Conservation (phyloP, 306 rosid genomes). For the Rosa lucieae region DNA sequence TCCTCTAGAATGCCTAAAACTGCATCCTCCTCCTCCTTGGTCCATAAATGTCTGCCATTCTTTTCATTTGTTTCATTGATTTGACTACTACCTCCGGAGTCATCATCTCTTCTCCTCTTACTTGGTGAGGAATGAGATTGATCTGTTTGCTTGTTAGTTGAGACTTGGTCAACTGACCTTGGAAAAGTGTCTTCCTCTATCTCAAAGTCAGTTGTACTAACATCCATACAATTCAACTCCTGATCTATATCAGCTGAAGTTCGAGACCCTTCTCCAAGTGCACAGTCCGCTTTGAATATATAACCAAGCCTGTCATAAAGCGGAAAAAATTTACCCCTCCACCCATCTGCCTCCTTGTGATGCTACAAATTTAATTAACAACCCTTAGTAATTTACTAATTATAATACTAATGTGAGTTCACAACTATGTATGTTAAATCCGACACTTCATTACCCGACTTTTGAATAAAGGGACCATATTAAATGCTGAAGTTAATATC, state of each 20-base stretch:
- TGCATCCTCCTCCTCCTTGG: slow-evolving; percentile 19
- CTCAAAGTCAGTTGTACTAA: background rate
- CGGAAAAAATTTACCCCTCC: slow-evolving; percentile 16
- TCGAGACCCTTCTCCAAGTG: background rate
- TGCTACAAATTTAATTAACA: slow-evolving; percentile 9
- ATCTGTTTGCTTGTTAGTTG: background rate
- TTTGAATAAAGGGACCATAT: background rate
- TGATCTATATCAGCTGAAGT: background rate
- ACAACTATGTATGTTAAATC: background rate
- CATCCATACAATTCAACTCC: background rate
- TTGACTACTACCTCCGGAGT: slow-evolving; percentile 2
- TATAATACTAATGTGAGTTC: background rate
- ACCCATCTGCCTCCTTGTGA: slow-evolving; percentile 21
- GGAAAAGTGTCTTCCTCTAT: background rate
- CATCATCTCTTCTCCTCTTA: slow-evolving; percentile 5
- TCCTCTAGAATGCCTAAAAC: slow-evolving; percentile 21
- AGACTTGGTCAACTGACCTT: slow-evolving; percentile 4
- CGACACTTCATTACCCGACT: background rate
- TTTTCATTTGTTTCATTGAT: background rate
- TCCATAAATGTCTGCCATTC: slow-evolving; percentile 5
- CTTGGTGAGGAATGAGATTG: background rate
- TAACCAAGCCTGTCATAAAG: slow-evolving; percentile 3
- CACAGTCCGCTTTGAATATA: slow-evolving; percentile 1
- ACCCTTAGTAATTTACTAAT: background rate
- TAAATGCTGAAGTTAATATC: background rate